Evolutionary conservation across 2,329 filamentous ascomycete species (phyloP).

Genomic region (Fusarium sp.): DNA sequence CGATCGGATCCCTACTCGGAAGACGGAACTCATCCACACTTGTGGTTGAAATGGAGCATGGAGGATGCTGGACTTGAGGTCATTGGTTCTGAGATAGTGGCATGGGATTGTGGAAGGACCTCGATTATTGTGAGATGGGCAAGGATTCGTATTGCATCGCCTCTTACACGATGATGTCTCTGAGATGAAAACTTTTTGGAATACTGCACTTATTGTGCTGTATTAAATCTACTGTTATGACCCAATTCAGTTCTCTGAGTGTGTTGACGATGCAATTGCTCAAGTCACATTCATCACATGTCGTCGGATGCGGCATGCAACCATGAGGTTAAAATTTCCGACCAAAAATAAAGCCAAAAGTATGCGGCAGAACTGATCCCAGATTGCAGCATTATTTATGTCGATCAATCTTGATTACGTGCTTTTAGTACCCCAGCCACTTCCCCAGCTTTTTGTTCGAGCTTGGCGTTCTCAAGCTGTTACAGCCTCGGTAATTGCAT

Average conservation of each 20-base stretch:
- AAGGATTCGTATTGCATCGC: conserved; percentile 6
- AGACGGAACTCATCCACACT: neutral
- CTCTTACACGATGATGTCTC: neutral
- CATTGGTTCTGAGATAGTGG: neutral
- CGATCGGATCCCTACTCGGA: neutral
- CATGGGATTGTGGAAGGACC: neutral
- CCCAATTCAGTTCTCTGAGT: neutral
- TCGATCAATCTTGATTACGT: neutral
- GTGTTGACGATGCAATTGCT: neutral
- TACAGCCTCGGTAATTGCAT: conserved; percentile 42
- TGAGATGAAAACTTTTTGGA: conserved; percentile 3
- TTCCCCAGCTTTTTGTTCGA: conserved; percentile 9
- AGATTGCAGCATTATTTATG: neutral
- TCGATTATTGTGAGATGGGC: conserved; percentile 10
- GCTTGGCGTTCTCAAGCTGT: neutral
- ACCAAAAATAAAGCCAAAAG: neutral
- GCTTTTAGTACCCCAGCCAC: neutral
- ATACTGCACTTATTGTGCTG: neutral
- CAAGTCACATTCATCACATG: conserved; percentile 16
- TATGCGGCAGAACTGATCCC: neutral
- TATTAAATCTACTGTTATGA: neutral
- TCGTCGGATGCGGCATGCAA: conserved; percentile 16
- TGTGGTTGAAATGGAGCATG: conserved; percentile 1
- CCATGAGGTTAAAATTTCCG: neutral
- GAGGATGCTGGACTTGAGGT: neutral